Conservation (phyloP, 331 rosid genomes). For the Pyracantha coccinea region DNA sequence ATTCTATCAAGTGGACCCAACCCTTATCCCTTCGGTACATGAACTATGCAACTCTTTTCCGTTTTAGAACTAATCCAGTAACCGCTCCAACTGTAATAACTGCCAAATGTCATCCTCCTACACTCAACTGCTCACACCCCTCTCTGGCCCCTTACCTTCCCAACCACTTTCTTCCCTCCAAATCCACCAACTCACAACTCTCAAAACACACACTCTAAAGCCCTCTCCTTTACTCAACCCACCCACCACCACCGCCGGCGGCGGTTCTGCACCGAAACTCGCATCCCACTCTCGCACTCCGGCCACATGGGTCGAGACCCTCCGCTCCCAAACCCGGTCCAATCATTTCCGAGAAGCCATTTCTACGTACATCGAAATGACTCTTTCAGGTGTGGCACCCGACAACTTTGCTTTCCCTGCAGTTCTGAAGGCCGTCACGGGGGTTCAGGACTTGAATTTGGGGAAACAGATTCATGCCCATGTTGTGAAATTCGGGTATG, state of each 20-base stretch:
- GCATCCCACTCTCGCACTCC: conserved; percentile 27
- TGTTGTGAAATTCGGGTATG: conserved; percentile 51
- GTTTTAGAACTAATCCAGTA: background rate
- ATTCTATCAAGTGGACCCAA: background rate
- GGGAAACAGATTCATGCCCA: conserved; percentile 64
- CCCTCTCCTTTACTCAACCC: background rate
- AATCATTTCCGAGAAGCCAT: conserved; percentile 49
- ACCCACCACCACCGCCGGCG: background rate
- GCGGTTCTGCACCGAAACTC: conserved; percentile 6
- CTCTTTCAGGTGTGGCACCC: conserved; percentile 26
- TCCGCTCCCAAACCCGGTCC: conserved; percentile 52
- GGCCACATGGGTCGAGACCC: conserved; percentile 49
- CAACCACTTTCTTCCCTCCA: conserved; percentile 12
- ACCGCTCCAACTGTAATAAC: background rate
- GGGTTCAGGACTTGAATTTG: conserved; percentile 42
- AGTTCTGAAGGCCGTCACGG: conserved; percentile 50
- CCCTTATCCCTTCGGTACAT: background rate
- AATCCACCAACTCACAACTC: background rate
- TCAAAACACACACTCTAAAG: background rate
- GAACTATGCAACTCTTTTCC: background rate
- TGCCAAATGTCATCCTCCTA: conserved; percentile 15
- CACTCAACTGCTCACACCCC: conserved; percentile 3
- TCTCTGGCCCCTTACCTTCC: conserved; percentile 5
- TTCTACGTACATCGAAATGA: conserved; percentile 47
- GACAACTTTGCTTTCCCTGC: conserved; percentile 92